phyloP scores from a whole-genome alignment of 2,329 filamentous ascomycete genomes.

The Pyrenophora seminiperda region DNA sequence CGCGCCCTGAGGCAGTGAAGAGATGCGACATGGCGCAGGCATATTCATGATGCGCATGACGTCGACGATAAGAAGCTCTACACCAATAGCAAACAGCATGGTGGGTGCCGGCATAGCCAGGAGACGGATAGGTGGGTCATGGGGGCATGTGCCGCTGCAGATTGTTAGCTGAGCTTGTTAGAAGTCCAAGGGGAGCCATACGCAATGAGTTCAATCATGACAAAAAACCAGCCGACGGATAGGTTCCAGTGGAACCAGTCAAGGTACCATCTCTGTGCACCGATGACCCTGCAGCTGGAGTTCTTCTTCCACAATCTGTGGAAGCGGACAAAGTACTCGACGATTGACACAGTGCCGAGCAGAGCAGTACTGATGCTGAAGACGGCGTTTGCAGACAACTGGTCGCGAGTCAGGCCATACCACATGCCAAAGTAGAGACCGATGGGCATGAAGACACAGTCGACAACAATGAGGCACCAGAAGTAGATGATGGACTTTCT shows the following conservation, averaged over 20 bases:
- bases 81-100: slow-evolving; percentile 59
- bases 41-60: slow-evolving; percentile 52
- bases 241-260: slow-evolving; percentile 66
- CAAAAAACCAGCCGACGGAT: slow-evolving; percentile 59
- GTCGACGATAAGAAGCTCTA: slow-evolving; percentile 58
- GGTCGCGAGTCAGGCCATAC: slow-evolving; percentile 57
- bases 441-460: slow-evolving; percentile 64
- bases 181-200: slow-evolving; percentile 28
- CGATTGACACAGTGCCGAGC: slow-evolving; percentile 59
- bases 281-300: slow-evolving; percentile 59
- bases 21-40: slow-evolving; percentile 58
- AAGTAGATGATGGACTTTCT: slow-evolving; percentile 63
- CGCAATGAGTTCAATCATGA: slow-evolving; percentile 63
- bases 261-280: slow-evolving; percentile 52
- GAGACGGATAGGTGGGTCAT: slow-evolving; percentile 57
- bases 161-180: slow-evolving; percentile 11
- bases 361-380: slow-evolving; percentile 61
- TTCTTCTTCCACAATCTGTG: slow-evolving; percentile 57
- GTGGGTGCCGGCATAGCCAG: slow-evolving; percentile 59
- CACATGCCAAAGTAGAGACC: slow-evolving; percentile 65
- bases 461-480: slow-evolving; percentile 64
- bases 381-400: slow-evolving; percentile 56
- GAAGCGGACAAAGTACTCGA: slow-evolving; percentile 60
- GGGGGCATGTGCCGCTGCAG: slow-evolving; percentile 52
- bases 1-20: slow-evolving; percentile 57